Conservation (phyloP, 306 rosid species). For the Fragaria ananassa region DNA sequence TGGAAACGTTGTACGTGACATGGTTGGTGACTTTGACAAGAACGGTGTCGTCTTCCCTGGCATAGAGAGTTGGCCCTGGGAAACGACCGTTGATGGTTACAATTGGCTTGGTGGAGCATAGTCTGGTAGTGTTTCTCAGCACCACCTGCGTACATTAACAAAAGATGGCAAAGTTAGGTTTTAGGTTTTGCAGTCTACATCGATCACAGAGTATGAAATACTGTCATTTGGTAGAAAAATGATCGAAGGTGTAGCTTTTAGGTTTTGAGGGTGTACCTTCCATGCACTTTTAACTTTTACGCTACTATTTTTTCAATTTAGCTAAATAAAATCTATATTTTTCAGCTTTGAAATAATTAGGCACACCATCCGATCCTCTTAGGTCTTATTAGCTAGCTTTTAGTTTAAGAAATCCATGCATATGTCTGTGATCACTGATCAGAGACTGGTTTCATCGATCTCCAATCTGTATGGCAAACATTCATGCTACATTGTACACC, state of each 20-base stretch:
- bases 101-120: constrained; percentile 65
- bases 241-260: constrained; percentile 1
- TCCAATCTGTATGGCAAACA: not conserved
- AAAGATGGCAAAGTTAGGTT: not conserved
- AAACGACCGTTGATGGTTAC: constrained; percentile 76
- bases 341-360: not conserved
- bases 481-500: not conserved
- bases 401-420: not conserved
- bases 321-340: not conserved
- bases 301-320: not conserved
- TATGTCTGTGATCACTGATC: not conserved
- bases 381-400: not conserved
- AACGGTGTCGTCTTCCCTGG: constrained; percentile 80
- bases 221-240: not conserved
- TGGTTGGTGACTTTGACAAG: constrained; percentile 66
- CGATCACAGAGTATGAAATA: not conserved
- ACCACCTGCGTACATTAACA: constrained; percentile 55
- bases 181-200: not conserved
- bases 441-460: not conserved
- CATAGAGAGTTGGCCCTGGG: constrained; percentile 89
- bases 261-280: constrained; percentile 34
- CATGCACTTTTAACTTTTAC: constrained; percentile 7
- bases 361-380: not conserved
- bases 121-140: constrained; percentile 39
- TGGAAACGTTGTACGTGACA: constrained; percentile 57